A percentile compares a stretch with the other conserved stretches of the same genome.
Conservation (phyloP, 140 eudicot genomes). For the Ambrosia hybrid region DNA sequence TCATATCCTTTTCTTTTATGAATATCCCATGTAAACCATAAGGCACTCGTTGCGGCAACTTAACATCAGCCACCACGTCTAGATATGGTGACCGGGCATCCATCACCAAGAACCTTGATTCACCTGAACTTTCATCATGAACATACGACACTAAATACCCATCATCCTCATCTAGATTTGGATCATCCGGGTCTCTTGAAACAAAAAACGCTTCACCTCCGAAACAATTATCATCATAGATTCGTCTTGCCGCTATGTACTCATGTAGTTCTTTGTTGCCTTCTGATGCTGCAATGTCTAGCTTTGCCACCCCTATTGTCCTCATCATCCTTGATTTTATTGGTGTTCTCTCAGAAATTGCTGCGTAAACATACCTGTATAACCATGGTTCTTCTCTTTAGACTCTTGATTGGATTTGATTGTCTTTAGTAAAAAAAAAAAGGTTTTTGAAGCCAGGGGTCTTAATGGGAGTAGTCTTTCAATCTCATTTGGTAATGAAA, state of each 20-base stretch:
- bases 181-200: slow-evolving; percentile 6
- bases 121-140: slow-evolving; percentile 21
- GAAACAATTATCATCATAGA: slow-evolving; percentile 14
- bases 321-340: slow-evolving; percentile 16
- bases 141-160: slow-evolving; percentile 23
- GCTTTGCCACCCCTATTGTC: slow-evolving; percentile 19
- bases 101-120: slow-evolving; percentile 27
- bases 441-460: too few species aligned
- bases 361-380: slow-evolving; percentile 20
- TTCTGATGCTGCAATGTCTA: slow-evolving; percentile 3
- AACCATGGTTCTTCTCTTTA: not conserved
- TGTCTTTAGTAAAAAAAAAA: too few species aligned
- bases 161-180: slow-evolving; percentile 9
- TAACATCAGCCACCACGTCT: slow-evolving; percentile 5
- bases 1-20: slow-evolving; percentile 11
- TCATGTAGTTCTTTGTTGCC: not conserved
- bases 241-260: slow-evolving; percentile 18
- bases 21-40: slow-evolving; percentile 31
- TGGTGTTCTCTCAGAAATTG: slow-evolving; percentile 6
- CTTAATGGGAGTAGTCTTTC: too few species aligned
- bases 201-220: slow-evolving; percentile 27
- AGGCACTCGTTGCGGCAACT: slow-evolving; percentile 30
- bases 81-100: slow-evolving; percentile 23
- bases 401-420: not conserved
- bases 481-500: too few species aligned